A percentile compares a stretch with the other conserved stretches of the same genome.
These are phyloP conservation scores for Lyophyllum atratum DNA, from an alignment of 768 basidiomycete species.

Conservation along the genomic window DNA sequence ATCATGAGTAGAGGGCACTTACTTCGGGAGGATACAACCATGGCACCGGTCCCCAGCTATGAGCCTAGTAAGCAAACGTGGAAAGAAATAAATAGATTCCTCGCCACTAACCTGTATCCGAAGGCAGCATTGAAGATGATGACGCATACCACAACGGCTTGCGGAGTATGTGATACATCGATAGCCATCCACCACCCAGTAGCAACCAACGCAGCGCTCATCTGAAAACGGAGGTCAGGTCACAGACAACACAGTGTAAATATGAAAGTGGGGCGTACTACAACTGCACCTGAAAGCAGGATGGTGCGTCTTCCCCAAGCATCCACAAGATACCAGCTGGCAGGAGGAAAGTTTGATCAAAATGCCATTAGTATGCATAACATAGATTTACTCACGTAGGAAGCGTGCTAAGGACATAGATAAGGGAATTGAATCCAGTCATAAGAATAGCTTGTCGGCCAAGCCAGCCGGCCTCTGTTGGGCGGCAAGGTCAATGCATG, in stretches of 20 bases:
- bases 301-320: conserved; percentile 82
- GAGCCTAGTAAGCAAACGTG: background rate
- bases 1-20: conserved; percentile 8
- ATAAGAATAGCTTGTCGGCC: conserved; percentile 85
- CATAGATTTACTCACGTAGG: conserved; percentile 56
- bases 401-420: conserved; percentile 68
- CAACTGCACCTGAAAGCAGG: conserved; percentile 72
- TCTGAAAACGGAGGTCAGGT: conserved; percentile 42
- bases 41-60: conserved; percentile 84
- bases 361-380: background rate
- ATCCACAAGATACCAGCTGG: conserved; percentile 85
- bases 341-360: conserved; percentile 2
- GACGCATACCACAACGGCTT: conserved; percentile 86
- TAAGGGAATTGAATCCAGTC: conserved; percentile 84
- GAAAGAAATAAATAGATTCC: background rate
- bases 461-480: conserved; percentile 81
- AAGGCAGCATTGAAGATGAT: conserved; percentile 94
- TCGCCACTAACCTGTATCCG: conserved; percentile 66
- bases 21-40: conserved; percentile 91
- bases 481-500: background rate
- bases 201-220: conserved; percentile 76
- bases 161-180: conserved; percentile 82
- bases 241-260: background rate
- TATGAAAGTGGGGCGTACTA: conserved; percentile 41
- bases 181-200: conserved; percentile 96